These are phyloP conservation scores for Phytophthora aleatoria DNA, from an alignment of 352 stramenopile genomes.

Conservation along the genomic window DNA sequence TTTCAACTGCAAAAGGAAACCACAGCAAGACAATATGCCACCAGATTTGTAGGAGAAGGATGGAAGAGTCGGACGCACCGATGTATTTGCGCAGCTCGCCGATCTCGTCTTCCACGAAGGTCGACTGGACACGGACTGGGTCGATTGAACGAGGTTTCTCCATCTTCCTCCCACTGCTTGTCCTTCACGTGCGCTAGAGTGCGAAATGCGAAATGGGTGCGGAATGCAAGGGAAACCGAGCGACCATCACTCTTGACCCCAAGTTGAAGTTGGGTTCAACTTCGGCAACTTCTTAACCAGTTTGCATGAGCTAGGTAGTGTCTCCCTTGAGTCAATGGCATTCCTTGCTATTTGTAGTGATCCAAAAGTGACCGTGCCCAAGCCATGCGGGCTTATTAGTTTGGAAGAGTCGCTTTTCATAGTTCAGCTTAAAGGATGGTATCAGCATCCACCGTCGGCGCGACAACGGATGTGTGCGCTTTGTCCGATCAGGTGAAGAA, in stretches of 20 bases:
- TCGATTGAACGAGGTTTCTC: slow-evolving; percentile 9
- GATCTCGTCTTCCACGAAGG: slow-evolving; percentile 47
- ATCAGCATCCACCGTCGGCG: slow-evolving; percentile 60
- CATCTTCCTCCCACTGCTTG: slow-evolving; percentile 14
- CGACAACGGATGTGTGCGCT: slow-evolving; percentile 67
- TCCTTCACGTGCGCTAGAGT: slow-evolving; percentile 13
- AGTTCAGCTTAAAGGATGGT: slow-evolving; percentile 37
- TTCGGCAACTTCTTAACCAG: slow-evolving; percentile 3
- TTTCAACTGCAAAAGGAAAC: slow-evolving; percentile 52
- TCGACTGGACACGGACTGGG: neutral
- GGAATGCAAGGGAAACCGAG: slow-evolving; percentile 32
- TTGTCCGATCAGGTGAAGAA: slow-evolving; percentile 86
- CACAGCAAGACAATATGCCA: neutral
- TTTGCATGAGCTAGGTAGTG: neutral
- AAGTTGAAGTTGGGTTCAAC: slow-evolving; percentile 28
- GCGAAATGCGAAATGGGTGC: slow-evolving; percentile 31
- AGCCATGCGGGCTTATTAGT: neutral
- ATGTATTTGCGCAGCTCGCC: slow-evolving; percentile 72
- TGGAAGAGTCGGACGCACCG: slow-evolving; percentile 29
- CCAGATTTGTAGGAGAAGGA: neutral
- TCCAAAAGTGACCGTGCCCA: neutral
- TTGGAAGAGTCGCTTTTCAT: slow-evolving; percentile 23
- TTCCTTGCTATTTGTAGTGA: slow-evolving; percentile 15
- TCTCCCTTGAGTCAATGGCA: neutral
- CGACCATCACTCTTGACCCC: slow-evolving; percentile 40